Evolutionary conservation across 805 yeast genomes (phyloP), one percentile per base, ranked within the genome.

Genomic region (Barnettozyma californica): DNA sequence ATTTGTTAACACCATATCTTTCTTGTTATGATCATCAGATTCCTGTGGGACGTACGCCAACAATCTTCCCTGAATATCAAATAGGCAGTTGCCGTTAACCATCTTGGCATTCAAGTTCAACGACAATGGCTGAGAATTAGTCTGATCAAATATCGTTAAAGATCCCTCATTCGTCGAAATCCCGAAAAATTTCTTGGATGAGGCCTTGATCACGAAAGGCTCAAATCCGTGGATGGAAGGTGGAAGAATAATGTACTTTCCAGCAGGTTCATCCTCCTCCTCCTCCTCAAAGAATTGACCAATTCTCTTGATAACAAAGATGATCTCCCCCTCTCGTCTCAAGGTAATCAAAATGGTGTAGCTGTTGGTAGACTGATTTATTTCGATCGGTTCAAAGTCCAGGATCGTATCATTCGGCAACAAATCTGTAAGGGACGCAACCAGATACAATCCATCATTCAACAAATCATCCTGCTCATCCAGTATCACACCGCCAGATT

Each of bases 21-120:
- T 16, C 9, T 18, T 18, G 29, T 20, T 26, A 2, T 33, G 8
- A 5, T 19, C 38, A 11, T 39, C 45, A 9, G 39, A 46, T n/a
- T 45, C 44, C 3, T 50, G 40, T 65, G 51, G 73, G 64, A 47
- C 80, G 64, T 49, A 80, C 53, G 55, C 53, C 20, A 61, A 49
- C 18, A 45, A n/a, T 74, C 78, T 10, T 67, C 74, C 41, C 68
- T 69, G 23, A 60, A 69, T 25, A 74, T 75, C 47, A 77, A 61
- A 56, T 65, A 69, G 19, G 71, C 70, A 2, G 71, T 73, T 1
- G 74, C 74, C 49, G 69, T 68, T 43, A 55, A 43, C 21, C 34
- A 49, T 53, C 16, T 39, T 19, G 25, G 56, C 57, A 18, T 61
- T 55, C 9, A 54, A 46, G 27, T 47, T 50, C 16, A 49, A 31